These are phyloP conservation scores for Pleurotus giganteus DNA, from an alignment of 768 basidiomycete genomes.

Conservation along the genomic window DNA sequence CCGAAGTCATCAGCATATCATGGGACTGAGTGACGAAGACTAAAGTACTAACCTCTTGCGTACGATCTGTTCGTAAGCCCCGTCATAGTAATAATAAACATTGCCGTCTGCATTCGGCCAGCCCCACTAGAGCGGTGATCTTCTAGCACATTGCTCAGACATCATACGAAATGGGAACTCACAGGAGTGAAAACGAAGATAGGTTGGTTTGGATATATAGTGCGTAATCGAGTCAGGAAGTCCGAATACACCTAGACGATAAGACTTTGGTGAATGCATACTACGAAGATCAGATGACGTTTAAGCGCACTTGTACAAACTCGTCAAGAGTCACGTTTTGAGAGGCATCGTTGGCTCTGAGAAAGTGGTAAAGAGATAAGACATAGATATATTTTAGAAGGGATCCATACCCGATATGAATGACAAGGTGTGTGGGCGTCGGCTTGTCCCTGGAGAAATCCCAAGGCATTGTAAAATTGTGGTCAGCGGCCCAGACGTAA, in stretches of 20 bases:
- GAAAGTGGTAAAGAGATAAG: background rate
- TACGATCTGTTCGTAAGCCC: slow-evolving; percentile 45
- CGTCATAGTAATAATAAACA: slow-evolving; percentile 43
- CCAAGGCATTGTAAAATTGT: slow-evolving; percentile 63
- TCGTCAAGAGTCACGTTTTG: slow-evolving; percentile 43
- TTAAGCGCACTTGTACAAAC: slow-evolving; percentile 36
- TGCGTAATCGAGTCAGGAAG: slow-evolving; percentile 44
- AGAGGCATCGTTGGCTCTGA: slow-evolving; percentile 54
- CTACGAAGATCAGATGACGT: background rate
- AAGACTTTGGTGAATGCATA: background rate
- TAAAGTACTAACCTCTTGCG: slow-evolving; percentile 27
- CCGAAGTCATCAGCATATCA: background rate
- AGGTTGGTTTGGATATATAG: slow-evolving; percentile 40
- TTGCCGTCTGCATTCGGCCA: slow-evolving; percentile 52
- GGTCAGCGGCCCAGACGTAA: slow-evolving; percentile 49
- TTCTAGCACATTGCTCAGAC: background rate
- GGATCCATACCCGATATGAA: slow-evolving; percentile 57
- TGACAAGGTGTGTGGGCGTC: slow-evolving; percentile 47
- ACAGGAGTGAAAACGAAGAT: slow-evolving; percentile 57
- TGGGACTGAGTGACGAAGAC: background rate
- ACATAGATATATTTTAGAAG: background rate
- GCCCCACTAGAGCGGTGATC: slow-evolving; percentile 40
- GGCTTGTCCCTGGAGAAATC: slow-evolving; percentile 48
- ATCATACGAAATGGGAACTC: slow-evolving; percentile 13
- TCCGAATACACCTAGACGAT: slow-evolving; percentile 39